Base-by-base conservation (phyloP, 305 asterid genomes). In the Fraxinus sp. region DNA sequence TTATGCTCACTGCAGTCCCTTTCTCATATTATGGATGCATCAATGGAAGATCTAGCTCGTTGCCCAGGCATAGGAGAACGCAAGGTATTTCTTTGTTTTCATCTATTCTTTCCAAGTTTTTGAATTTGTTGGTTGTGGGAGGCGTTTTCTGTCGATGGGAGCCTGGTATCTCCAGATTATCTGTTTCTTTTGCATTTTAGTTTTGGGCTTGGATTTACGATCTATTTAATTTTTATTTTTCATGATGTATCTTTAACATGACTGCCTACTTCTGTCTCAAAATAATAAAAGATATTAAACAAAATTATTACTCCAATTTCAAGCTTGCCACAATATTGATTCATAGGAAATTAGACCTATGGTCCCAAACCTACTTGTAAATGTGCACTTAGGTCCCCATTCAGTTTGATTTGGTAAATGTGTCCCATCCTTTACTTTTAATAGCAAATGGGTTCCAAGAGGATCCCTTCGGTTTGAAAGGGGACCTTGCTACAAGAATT, bases 41-140 rank as follows among this genome's bases (percentile, higher is more conserved):
- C 99, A 66, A 94, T 96, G 98, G 98, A 96, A 86, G 99, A 94
- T 87, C 90, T 96, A 82, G 97, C 98, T 77, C 97, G 97, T 86
- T 96, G 99, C 91, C 99, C 98, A 0, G 98, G 98, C 84, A 94
- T 96, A 83, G 99, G 99, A 83, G 99, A 96, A 82, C 92, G 92
- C 86, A 96, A 96, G 99, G 99, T 93, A 90, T 64, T 70, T 84
- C 8, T 49, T 33, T 32, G 24, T 81, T 81, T 26, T 70, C 68
- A 2, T 28, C 22, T 30, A 5, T 79, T 32, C 70, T 20, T 9
- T 70, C 24, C 35, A 72, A 68, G 55, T 37, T 6, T 70, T 43
- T 77, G 43, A 62, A 37, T 36, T 3, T 46, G 46, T 37, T 26
- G 72, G 66, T 80, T n/a, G 11, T 64, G 81, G 81, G 77, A 22